Conservation (phyloP, 108 stramenopile species). For the Bacterosira constricta region DNA sequence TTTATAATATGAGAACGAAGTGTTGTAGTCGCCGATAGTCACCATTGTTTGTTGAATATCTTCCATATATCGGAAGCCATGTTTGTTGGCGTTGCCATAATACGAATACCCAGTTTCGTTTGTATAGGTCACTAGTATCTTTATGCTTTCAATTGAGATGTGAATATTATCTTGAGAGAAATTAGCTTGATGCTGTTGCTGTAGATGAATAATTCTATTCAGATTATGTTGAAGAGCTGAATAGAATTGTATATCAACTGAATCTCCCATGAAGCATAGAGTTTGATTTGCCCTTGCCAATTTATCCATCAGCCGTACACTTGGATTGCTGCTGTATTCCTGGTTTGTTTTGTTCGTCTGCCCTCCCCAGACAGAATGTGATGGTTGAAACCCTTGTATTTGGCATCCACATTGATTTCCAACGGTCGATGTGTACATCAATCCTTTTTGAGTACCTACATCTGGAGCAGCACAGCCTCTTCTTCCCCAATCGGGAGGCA, state of each 20-base stretch:
- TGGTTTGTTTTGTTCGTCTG: neutral
- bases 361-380: constrained; percentile 5
- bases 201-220: neutral
- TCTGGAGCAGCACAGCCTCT: neutral
- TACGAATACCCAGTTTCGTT: neutral
- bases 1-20: constrained; percentile 2
- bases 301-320: neutral
- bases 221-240: constrained; percentile 6
- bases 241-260: constrained; percentile 23
- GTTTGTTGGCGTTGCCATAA: no score
- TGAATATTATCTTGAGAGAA: neutral
- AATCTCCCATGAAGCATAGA: constrained; percentile 30
- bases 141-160: neutral
- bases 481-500: neutral
- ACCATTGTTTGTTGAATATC: constrained; percentile 12
- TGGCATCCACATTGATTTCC: constrained; percentile 21
- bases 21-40: neutral
- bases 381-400: constrained; percentile 2
- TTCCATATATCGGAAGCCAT: constrained; percentile 4
- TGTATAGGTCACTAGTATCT: constrained; percentile 13
- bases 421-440: neutral
- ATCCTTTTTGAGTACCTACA: neutral
- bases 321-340: neutral
- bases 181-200: neutral
- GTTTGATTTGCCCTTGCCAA: constrained; percentile 3